These are phyloP conservation scores for Fomitopsis pinicola DNA, from an alignment of 1,284 basidiomycete species.

Conservation along the genomic window DNA sequence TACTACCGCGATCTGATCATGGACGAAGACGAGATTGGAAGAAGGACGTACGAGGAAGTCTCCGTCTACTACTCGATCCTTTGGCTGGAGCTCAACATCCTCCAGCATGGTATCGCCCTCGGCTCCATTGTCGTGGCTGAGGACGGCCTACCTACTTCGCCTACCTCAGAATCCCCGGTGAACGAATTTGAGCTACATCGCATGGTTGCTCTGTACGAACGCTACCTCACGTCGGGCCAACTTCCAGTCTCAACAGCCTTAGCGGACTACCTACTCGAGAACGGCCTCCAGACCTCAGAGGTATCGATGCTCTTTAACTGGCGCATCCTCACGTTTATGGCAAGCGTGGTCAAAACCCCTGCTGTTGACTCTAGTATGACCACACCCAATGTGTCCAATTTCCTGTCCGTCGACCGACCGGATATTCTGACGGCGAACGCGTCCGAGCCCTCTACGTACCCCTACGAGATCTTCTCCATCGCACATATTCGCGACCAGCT, in stretches of 20 bases:
- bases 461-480: slow-evolving; percentile 57
- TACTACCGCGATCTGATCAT: slow-evolving; percentile 44
- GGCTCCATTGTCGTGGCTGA: slow-evolving; percentile 54
- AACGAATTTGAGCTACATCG: slow-evolving; percentile 60
- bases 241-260: slow-evolving; percentile 41
- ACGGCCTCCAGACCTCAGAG: slow-evolving; percentile 32
- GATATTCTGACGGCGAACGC: neutral
- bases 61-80: slow-evolving; percentile 54
- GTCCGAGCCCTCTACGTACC: slow-evolving; percentile 32
- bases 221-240: slow-evolving; percentile 38
- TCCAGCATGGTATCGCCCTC: slow-evolving; percentile 59
- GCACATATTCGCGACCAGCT: slow-evolving; percentile 59
- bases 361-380: slow-evolving; percentile 19
- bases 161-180: slow-evolving; percentile 28
- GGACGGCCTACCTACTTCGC: slow-evolving; percentile 24
- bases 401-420: slow-evolving; percentile 39
- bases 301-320: slow-evolving; percentile 62
- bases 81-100: slow-evolving; percentile 63
- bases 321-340: slow-evolving; percentile 57
- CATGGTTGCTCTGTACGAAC: slow-evolving; percentile 47
- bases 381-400: slow-evolving; percentile 31
- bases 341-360: slow-evolving; percentile 52
- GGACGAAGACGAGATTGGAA: slow-evolving; percentile 38
- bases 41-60: slow-evolving; percentile 62
- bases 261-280: slow-evolving; percentile 51